Evolutionary conservation across 2,329 filamentous ascomycete genomes (phyloP).

Genomic region (Colletotrichum navitas): DNA sequence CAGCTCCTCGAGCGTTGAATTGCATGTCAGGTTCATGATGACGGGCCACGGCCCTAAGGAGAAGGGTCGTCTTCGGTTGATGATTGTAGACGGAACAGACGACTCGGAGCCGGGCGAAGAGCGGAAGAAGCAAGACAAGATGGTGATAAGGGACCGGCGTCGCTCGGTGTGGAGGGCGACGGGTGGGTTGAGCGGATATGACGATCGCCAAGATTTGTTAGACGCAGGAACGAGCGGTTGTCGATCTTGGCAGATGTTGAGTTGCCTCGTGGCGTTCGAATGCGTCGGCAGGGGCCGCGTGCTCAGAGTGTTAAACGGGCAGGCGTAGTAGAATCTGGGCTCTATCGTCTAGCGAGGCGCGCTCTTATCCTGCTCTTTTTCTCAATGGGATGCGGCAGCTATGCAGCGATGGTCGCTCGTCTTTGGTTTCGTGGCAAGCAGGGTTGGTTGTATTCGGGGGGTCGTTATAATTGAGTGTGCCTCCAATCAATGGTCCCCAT

Average conservation of each 20-base stretch:
- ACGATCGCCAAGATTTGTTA: conserved; percentile 33
- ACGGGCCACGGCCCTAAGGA: conserved; percentile 12
- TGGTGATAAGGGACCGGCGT: neutral
- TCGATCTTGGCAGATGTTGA: conserved; percentile 37
- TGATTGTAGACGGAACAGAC: conserved; percentile 2
- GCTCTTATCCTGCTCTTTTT: conserved; percentile 9
- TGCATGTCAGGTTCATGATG: conserved; percentile 56
- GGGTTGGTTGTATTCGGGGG: neutral
- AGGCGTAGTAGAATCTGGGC: neutral
- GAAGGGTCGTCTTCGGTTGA: neutral
- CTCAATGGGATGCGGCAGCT: neutral
- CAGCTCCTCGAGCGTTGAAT: conserved; percentile 59
- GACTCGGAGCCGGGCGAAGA: neutral
- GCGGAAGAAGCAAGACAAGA: neutral
- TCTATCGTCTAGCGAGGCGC: neutral
- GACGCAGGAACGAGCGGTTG: conserved; percentile 39
- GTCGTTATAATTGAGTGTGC: conserved; percentile 9
- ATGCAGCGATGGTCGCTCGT: neutral
- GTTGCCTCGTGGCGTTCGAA: conserved; percentile 26
- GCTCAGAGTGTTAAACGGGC: neutral
- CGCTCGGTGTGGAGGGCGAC: conserved; percentile 12
- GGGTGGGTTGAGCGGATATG: conserved; percentile 17
- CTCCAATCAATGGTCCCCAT: neutral
- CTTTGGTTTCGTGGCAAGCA: neutral
- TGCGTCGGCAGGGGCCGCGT: conserved; percentile 15